A percentile compares a stretch with the other conserved stretches of the same genome.
These are phyloP conservation scores for Leucocoprinus leucothites DNA, from an alignment of 768 basidiomycete species.

Conservation along the genomic window DNA sequence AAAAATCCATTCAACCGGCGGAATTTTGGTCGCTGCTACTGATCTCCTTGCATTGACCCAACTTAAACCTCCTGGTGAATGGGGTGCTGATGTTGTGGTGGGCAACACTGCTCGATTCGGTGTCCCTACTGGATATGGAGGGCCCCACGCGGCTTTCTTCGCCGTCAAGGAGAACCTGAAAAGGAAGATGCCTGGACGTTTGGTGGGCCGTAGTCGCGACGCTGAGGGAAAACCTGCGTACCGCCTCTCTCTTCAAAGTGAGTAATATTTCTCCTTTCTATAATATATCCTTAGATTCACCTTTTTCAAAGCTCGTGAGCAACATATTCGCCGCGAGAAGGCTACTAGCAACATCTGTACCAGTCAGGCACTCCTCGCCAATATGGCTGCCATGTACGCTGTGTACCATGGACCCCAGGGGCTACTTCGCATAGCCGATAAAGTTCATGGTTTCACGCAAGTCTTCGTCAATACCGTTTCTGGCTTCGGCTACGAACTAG, in stretches of 20 bases:
- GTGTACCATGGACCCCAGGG: constrained; percentile 94
- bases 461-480: constrained; percentile 68
- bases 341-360: constrained; percentile 99
- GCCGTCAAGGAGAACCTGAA: constrained; percentile 90
- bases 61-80: constrained; percentile 95
- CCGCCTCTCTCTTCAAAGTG: constrained; percentile 91
- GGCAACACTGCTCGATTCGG: constrained; percentile 97
- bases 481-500: constrained; percentile 67
- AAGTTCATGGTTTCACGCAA: constrained; percentile 87
- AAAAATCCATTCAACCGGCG: constrained; percentile 69
- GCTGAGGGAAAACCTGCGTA: constrained; percentile 84
- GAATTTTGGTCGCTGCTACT: constrained; percentile 83
- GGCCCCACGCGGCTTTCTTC: constrained; percentile 97
- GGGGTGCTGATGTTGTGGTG: constrained; percentile 95
- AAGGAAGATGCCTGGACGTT: constrained; percentile 97
- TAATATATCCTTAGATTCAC: not conserved
- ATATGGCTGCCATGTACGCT: constrained; percentile 99
- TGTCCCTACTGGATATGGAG: constrained; percentile 95
- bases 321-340: constrained; percentile 96
- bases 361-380: constrained; percentile 94
- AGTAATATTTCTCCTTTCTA: constrained; percentile 25
- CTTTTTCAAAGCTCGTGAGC: constrained; percentile 74
- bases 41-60: constrained; percentile 91
- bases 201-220: constrained; percentile 91
- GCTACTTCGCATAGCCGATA: constrained; percentile 78